Base-by-base conservation (phyloP, 352 stramenopile species). In the Globisporangium carolinianum region DNA sequence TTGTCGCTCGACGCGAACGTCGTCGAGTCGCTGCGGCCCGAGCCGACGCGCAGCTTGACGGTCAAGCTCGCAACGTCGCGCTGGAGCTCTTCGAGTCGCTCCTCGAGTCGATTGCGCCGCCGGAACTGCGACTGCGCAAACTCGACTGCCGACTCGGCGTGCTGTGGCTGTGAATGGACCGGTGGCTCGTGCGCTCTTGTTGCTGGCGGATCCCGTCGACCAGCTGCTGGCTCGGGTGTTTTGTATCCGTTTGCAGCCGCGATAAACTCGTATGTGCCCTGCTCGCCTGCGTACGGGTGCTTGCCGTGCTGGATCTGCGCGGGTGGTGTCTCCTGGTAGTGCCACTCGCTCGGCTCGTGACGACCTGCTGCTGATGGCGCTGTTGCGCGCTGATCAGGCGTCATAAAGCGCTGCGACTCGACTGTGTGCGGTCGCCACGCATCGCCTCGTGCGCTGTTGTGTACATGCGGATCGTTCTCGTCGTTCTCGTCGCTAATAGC, bases 51-150 rank as follows among this genome's bases (percentile, higher is more conserved):
- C 15, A 92, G 56, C 47, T 82, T 85, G n/a, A 86, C 56, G 24
- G 78, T 89, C n/a, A 92, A 73, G 49, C 69, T 86, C 36, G 78
- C 79, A 17, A 90, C 79, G 55, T 92, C 83, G 38, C 81, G 74
- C 66, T 89, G 76, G 45, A 92, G 66, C 58, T 92, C 83, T 52
- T 83, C 76, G 5, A 90, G 68, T 5, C 79, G 71, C 60, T 75
- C 72, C 53, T 92, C 79, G 11, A 90, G 63, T 0, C 75, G 65
- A 51, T 92, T 90, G 10, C 76, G 70, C 8, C 75, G 71, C 45
- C 58, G 68, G 58, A 75, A 78, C 48, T 79, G 69, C 49, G 69
- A 71, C 37, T 69, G 68, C 18, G 71, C 71, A 35, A 73, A 78
- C 46, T 66, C 60, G 0, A 51, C 51, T 7, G 58, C 38, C 4